Evolutionary conservation across 148 eudicot species (phyloP), one percentile per base, ranked within the genome.

Genomic region (Cornus kousa): DNA sequence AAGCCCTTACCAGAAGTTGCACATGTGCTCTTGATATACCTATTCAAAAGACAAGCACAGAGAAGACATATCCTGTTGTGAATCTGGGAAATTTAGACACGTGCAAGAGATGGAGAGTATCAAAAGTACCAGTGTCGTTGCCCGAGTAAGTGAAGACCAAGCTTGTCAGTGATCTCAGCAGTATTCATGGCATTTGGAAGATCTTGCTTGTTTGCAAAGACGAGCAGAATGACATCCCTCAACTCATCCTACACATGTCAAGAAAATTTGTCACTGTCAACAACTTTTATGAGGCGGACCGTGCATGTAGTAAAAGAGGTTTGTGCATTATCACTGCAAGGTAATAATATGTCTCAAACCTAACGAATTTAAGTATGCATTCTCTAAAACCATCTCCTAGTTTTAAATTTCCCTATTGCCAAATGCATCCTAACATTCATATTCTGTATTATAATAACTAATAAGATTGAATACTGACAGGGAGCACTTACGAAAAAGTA

Each of bases 131-230:
- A 90, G 77, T 90, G 94, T 74, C 94, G 94, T 70, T 88, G 91
- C 78, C 93, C 88, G 69, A 90, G 93, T 65, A 90, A 90, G 83
- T 88, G 91, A 14, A 90, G 93, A 74, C 93, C 93, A 71, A 90
- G 91, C 84, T 90, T 90, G 55, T 90, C 92, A 66, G 92, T 87
- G 73, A 89, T 89, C 83, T 89, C 92, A n/a, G 92, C 90, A 76
- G 90, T 90, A 78, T 87, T 88, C 91, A 88, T 88, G 13, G 94
- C 91, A 84, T 90, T 90, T 33, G 94, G 94, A 73, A 88, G 90
- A 89, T 90, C 94, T 84, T 90, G 94, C 81, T 90, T 90, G 91
- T 90, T 90, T 16, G 94, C 94, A 84, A 90, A 90, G 5, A 88
- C 94, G 55, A 88, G 85, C 13, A 90, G 81, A 9, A 90, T 90